Conservation (phyloP, 2,329 filamentous ascomycete genomes). For the Furcasterigmium furcatum region DNA sequence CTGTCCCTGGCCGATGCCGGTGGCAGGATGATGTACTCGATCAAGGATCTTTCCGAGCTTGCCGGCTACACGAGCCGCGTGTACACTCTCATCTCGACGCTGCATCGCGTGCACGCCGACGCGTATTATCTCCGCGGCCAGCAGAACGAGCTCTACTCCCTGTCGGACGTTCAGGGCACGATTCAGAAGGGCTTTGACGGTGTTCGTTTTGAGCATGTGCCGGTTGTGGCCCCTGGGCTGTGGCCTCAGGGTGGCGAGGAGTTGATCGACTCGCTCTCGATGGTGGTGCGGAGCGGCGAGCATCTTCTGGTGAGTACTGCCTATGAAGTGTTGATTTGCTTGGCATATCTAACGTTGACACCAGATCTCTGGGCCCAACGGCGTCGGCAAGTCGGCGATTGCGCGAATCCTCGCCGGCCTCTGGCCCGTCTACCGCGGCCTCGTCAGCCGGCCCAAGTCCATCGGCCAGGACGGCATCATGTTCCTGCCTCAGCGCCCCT, state of each 20-base stretch:
- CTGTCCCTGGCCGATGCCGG: constrained; percentile 94
- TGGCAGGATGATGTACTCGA: constrained; percentile 98
- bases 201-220: constrained; percentile 88
- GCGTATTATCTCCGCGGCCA: constrained; percentile 73
- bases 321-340: neutral
- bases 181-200: constrained; percentile 94
- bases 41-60: constrained; percentile 95
- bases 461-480: constrained; percentile 90
- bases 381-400: constrained; percentile 89
- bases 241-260: constrained; percentile 92
- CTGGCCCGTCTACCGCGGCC: constrained; percentile 92
- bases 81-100: constrained; percentile 90
- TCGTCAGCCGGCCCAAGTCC: constrained; percentile 81
- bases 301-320: constrained; percentile 65
- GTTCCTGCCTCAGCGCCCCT: constrained; percentile 94
- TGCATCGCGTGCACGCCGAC: constrained; percentile 89
- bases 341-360: neutral
- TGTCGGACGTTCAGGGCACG: constrained; percentile 90
- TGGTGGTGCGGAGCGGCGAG: constrained; percentile 86
- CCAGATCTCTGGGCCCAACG: constrained; percentile 87
- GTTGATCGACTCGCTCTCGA: constrained; percentile 80
- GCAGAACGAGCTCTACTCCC: constrained; percentile 78
- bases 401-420: constrained; percentile 84
- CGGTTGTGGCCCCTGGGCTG: constrained; percentile 82
- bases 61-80: constrained; percentile 95